Evolutionary conservation across 1,139 yeast species (phyloP).

Genomic region (Magnusiomyces fungicola): DNA sequence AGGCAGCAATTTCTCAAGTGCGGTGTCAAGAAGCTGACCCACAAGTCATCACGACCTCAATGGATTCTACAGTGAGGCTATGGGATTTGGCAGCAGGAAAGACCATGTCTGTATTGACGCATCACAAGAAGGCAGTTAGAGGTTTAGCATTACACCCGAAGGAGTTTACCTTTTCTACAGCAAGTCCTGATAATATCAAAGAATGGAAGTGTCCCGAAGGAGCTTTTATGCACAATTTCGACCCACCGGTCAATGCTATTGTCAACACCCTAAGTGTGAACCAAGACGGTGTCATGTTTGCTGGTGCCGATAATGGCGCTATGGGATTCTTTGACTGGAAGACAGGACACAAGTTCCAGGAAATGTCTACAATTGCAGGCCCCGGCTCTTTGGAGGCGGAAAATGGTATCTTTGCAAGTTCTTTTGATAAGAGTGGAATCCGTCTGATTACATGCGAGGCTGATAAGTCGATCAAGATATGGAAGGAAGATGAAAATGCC

Average conservation of each 20-base stretch:
- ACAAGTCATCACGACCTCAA: conserved; percentile 73
- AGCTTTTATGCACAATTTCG: conserved; percentile 50
- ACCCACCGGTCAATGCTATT: conserved; percentile 44
- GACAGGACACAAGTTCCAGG: conserved; percentile 56
- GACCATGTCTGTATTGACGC: conserved; percentile 57
- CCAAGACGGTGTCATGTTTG: conserved; percentile 60
- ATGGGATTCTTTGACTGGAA: conserved; percentile 75
- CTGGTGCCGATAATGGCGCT: conserved; percentile 81
- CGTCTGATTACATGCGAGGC: conserved; percentile 81
- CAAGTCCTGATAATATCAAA: conserved; percentile 69
- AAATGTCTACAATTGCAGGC: conserved; percentile 44
- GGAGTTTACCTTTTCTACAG: conserved; percentile 74
- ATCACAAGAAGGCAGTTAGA: conserved; percentile 77
- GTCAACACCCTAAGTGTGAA: conserved; percentile 65
- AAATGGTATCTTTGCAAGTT: conserved; percentile 60
- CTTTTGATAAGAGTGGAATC: conserved; percentile 74
- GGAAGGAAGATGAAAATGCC: conserved; percentile 53
- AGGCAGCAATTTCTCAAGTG: conserved; percentile 64
- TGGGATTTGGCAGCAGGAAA: conserved; percentile 82
- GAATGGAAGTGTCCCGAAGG: conserved; percentile 85
- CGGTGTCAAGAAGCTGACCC: conserved; percentile 69
- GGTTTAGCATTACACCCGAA: conserved; percentile 62
- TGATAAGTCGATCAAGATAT: conserved; percentile 81
- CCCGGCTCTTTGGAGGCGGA: conserved; percentile 68
- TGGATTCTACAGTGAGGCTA: conserved; percentile 74